Base-by-base conservation (phyloP, 169 alveolate genomes). In the Hepatocystis sp. region DNA sequence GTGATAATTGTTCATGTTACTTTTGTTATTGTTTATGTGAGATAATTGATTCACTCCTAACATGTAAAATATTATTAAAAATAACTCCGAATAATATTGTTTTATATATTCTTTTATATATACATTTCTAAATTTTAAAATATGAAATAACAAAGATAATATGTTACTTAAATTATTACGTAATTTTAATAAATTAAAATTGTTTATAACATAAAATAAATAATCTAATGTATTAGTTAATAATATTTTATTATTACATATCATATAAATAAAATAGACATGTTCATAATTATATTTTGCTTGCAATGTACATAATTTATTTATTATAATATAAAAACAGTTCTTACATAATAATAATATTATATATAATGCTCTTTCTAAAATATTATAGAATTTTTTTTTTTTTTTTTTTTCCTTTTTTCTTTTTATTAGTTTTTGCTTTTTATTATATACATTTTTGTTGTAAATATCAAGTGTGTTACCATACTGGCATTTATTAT, bases 221-320 rank as follows among this genome's bases (percentile, higher is more conserved):
- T 81, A 81, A 56, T 81, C 84, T 40, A 81, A 34, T 15, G 84
- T 44, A n/a, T 63, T 63, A 81, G 30, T 39, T 36, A 81, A 51
- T 27, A 81, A 34, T n/a, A n/a, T 25, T 53, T 81, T 47, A 42
- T 63, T 81, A 28, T 81, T 81, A 36, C 89, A 81, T 21, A 81
- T 81, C 89, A 81, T 81, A 30, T 63, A 64, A 23, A 81, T 64
- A 32, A 81, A 81, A 19, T 81, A 81, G 21, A 63, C 36, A 21
- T 81, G 89, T 27, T 64, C 89, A 19, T 81, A 81, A n/a, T 53
- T 60, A 65, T 81, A 81, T 28, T 81, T 81, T 11, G 84, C 30
- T 55, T 81, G 44, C 25, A 81, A 40, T 5, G 66, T 81, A 19
- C 84, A 63, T 39, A 81, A 34, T 36, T 63, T 60, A 30, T 42